Conservation (phyloP, 2,329 filamentous ascomycete genomes). For the Amylocarpus encephaloides region DNA sequence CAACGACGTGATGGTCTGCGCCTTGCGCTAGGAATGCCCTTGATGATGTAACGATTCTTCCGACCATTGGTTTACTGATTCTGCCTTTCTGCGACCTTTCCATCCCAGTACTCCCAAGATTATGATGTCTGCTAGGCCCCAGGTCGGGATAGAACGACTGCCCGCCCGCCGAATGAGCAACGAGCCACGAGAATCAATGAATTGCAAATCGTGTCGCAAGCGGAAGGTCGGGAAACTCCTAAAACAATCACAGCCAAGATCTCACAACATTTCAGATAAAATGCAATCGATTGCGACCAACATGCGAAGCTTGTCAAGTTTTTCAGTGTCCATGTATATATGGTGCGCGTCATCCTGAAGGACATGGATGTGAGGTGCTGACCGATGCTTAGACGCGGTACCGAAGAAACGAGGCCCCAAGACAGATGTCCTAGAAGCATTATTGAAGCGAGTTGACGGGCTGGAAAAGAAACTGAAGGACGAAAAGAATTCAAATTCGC, state of each 20-base stretch:
- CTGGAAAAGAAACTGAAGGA: slow-evolving; percentile 74
- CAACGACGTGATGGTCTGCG: slow-evolving; percentile 16
- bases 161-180: slow-evolving; percentile 32
- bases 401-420: slow-evolving; percentile 88
- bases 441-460: slow-evolving; percentile 79
- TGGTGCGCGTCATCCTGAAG: slow-evolving; percentile 51
- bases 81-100: slow-evolving; percentile 4
- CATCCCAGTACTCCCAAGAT: slow-evolving; percentile 1
- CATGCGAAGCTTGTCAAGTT: slow-evolving; percentile 82
- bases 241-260: slow-evolving; percentile 19
- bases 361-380: slow-evolving; percentile 10
- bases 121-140: slow-evolving; percentile 29
- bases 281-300: slow-evolving; percentile 77
- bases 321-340: slow-evolving; percentile 87
- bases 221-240: slow-evolving; percentile 62
- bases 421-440: slow-evolving; percentile 78
- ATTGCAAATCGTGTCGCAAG: slow-evolving; percentile 91
- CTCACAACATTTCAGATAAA: slow-evolving; percentile 61
- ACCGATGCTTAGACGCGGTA: slow-evolving; percentile 59
- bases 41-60: slow-evolving; percentile 27
- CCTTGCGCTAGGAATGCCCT: slow-evolving; percentile 14
- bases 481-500: slow-evolving; percentile 43
- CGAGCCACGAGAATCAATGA: slow-evolving; percentile 82
- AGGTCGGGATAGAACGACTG: slow-evolving; percentile 32
- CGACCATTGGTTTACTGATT: slow-evolving; percentile 9